A percentile compares a stretch with the other conserved stretches of the same genome.
Evolutionary conservation across 2,329 filamentous ascomycete genomes (phyloP).

Genomic region (Raffaelea arxii): DNA sequence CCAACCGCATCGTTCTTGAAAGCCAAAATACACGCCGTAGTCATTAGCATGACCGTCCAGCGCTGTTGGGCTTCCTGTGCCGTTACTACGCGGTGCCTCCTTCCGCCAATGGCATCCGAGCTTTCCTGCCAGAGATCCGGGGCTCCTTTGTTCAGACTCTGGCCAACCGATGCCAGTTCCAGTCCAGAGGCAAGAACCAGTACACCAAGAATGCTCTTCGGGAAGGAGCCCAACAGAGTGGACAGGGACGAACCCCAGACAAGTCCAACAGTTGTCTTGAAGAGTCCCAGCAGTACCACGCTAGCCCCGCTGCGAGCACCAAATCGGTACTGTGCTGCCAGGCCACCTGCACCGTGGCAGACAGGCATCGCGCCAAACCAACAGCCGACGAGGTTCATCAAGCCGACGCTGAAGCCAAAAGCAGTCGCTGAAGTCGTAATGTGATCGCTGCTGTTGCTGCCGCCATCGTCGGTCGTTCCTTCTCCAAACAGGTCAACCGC

Average conservation of each 20-base stretch:
- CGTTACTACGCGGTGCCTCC: constrained; percentile 42
- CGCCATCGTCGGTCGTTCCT: not conserved
- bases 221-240: constrained; percentile 60
- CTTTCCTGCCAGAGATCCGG: constrained; percentile 41
- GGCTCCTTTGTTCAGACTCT: constrained; percentile 68
- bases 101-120: constrained; percentile 14
- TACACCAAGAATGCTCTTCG: constrained; percentile 66
- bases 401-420: constrained; percentile 70
- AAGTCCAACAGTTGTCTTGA: constrained; percentile 70
- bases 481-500: constrained; percentile 64
- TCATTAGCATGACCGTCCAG: constrained; percentile 87
- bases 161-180: constrained; percentile 77
- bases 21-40: constrained; percentile 68
- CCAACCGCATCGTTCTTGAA: constrained; percentile 88
- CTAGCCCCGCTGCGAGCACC: constrained; percentile 81
- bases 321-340: constrained; percentile 86
- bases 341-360: constrained; percentile 83
- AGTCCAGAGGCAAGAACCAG: constrained; percentile 86
- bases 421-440: constrained; percentile 48
- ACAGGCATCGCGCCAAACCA: constrained; percentile 96
- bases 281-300: constrained; percentile 65
- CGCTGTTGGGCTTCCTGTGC: constrained; percentile 63
- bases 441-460: not conserved
- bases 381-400: constrained; percentile 76
- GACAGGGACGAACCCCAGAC: constrained; percentile 67